Percentiles rank a stretch among this genome's conserved stretches.
Conservation (phyloP, 768 basidiomycete genomes). For the Mycena indigotica region DNA sequence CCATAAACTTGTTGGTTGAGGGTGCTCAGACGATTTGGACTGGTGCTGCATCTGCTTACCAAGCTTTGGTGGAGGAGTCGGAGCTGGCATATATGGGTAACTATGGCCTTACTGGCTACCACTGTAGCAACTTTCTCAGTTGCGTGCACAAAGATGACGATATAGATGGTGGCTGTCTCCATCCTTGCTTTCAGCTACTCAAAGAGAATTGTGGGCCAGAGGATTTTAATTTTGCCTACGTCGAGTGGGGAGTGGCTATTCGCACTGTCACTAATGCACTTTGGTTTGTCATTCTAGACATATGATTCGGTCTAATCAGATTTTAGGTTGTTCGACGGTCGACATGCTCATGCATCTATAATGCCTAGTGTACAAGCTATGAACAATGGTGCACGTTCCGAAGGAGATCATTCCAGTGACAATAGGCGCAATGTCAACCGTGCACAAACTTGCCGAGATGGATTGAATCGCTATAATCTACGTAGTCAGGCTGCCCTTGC, state of each 20-base stretch:
- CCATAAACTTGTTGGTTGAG: background rate
- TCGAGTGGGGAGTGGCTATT: background rate
- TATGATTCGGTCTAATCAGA: background rate
- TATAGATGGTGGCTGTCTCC: background rate
- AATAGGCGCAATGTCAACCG: background rate
- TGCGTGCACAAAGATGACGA: background rate
- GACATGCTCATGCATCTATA: background rate
- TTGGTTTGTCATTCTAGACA: background rate
- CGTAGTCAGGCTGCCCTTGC: too few species aligned
- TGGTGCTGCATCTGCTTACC: background rate
- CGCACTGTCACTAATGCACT: background rate
- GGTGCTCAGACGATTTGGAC: background rate
- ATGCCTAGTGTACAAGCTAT: background rate
- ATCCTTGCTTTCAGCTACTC: background rate
- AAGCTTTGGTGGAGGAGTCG: background rate
- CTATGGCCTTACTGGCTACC: background rate
- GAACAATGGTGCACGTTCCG: background rate
- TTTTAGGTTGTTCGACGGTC: background rate
- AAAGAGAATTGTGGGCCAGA: background rate
- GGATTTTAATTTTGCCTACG: slow-evolving; percentile 1
- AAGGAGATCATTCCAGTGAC: background rate
- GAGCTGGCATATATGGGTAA: background rate
- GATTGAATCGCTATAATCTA: background rate
- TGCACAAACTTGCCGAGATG: background rate
- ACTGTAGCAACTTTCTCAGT: slow-evolving; percentile 1